Evolutionary conservation across 768 basidiomycete genomes (phyloP), one percentile per base, ranked within the genome.

Genomic region (Lactifluus echinatus): DNA sequence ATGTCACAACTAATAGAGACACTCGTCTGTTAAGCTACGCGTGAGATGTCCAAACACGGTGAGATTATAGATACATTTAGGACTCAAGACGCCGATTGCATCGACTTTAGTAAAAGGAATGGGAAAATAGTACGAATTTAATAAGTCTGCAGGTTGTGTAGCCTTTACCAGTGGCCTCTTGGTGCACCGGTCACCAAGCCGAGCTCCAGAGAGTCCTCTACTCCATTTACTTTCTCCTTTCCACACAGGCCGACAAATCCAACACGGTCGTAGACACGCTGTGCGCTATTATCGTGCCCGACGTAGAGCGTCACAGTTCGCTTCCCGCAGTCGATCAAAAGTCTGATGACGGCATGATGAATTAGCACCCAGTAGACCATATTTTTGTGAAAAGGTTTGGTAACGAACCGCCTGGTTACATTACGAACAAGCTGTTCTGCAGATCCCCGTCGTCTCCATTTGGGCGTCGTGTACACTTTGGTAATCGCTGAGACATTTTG

Each of bases 251-350:
- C 78, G 28, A 70, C 72, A 62, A 77, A 82, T 21, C 81, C 80
- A 11, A 83, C 72, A 37, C 77, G 79, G 53, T 75, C 71, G 57
- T 82, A 83, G 33, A 83, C 75, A 55, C 72, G 73, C 56, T 73
- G 73, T 7, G 80, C 81, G 44, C 63, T 71, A 61, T 81, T 82
- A 36, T 74, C 72, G 54, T 73, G 72, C 7, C 78, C 79, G 19
- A 83, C 81, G 51, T 81, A 82, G 43, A 82, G 69, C 17, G 79
- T 76, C 31, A 82, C 80, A 42, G 66, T 69, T 33, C 77, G 70
- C 64, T 78, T 79, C 3, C 75, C 72, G 49, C 69, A 71, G 34
- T 73, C 68, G 39, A 76, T 65, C 33, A 75, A 61, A 28, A 80
- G 67, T 33, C 79, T 79, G 60, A 28, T 19, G 44, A 36, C 7